These are phyloP conservation scores for Herpotrichia juniperi DNA, from an alignment of 2,329 filamentous ascomycete genomes.

Conservation along the genomic window DNA sequence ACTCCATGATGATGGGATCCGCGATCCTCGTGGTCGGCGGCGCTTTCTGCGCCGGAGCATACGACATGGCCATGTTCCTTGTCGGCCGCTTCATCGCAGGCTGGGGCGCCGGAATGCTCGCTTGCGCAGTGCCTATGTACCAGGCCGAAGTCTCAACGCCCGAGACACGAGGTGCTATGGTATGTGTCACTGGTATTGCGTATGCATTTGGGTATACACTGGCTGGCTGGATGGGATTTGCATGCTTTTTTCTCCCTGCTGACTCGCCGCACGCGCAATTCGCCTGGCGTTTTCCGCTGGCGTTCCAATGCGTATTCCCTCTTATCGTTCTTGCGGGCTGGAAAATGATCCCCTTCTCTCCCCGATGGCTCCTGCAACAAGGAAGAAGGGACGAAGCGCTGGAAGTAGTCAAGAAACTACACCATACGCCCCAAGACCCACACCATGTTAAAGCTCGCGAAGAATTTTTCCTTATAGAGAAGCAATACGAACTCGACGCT, in stretches of 20 bases:
- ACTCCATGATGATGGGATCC: constrained; percentile 22
- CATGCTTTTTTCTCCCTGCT: constrained; percentile 39
- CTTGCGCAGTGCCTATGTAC: constrained; percentile 41
- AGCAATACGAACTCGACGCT: constrained; percentile 28
- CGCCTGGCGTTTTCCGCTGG: constrained; percentile 55
- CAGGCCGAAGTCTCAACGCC: constrained; percentile 42
- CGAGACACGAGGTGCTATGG: constrained; percentile 38
- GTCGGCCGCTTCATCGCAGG: constrained; percentile 42
- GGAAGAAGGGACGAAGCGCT: constrained; percentile 49
- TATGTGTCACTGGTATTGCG: constrained; percentile 38
- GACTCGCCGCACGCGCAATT: constrained; percentile 39
- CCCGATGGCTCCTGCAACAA: constrained; percentile 53
- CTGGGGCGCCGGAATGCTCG: constrained; percentile 34
- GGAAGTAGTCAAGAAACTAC: constrained; percentile 50
- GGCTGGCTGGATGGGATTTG: constrained; percentile 29
- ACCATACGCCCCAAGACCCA: constrained; percentile 42
- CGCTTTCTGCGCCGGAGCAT: constrained; percentile 20
- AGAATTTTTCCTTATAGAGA: constrained; percentile 30
- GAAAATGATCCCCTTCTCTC: constrained; percentile 49
- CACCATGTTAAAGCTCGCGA: constrained; percentile 26
- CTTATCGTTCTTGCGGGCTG: constrained; percentile 48
- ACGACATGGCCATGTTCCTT: constrained; percentile 27
- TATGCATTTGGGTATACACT: constrained; percentile 26
- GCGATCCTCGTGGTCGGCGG: constrained; percentile 32
- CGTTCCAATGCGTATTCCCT: constrained; percentile 50